These are phyloP conservation scores for Strobilomyces dryophilus DNA, from an alignment of 768 basidiomycete species.

Conservation along the genomic window DNA sequence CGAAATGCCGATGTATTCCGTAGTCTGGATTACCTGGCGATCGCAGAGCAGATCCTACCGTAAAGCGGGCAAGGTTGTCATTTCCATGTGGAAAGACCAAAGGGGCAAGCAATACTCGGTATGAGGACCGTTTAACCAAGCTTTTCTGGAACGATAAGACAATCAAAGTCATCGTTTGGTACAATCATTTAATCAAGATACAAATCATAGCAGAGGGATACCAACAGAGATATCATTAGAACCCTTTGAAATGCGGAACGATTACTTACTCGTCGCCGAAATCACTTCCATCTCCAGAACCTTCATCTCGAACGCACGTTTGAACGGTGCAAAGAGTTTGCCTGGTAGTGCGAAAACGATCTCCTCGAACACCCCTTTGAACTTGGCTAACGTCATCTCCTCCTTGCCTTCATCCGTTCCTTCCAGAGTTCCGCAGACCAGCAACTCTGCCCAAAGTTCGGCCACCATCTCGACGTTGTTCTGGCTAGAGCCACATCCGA, in stretches of 20 bases:
- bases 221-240: neutral
- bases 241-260: neutral
- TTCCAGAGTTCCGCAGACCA: slow-evolving; percentile 33
- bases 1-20: too few relatives aligned
- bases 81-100: too few relatives aligned
- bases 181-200: too few relatives aligned
- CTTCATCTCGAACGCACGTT: slow-evolving; percentile 37
- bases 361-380: slow-evolving; percentile 38
- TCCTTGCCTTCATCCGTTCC: slow-evolving; percentile 17
- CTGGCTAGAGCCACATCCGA: slow-evolving; percentile 41
- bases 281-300: slow-evolving; percentile 36
- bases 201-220: too few relatives aligned
- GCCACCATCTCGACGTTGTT: slow-evolving; percentile 41
- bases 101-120: neutral
- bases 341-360: slow-evolving; percentile 43
- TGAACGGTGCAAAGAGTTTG: slow-evolving; percentile 34
- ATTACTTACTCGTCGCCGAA: slow-evolving; percentile 25
- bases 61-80: too few relatives aligned
- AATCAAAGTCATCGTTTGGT: too few relatives aligned
- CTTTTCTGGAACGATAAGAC: too few relatives aligned
- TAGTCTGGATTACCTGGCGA: too few relatives aligned
- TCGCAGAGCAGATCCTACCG: too few relatives aligned
- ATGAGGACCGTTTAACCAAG: neutral
- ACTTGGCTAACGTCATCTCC: slow-evolving; percentile 27
- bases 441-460: slow-evolving; percentile 43